Conservation (phyloP, 208 protist species). For the Trypanosoma platydactyli region DNA sequence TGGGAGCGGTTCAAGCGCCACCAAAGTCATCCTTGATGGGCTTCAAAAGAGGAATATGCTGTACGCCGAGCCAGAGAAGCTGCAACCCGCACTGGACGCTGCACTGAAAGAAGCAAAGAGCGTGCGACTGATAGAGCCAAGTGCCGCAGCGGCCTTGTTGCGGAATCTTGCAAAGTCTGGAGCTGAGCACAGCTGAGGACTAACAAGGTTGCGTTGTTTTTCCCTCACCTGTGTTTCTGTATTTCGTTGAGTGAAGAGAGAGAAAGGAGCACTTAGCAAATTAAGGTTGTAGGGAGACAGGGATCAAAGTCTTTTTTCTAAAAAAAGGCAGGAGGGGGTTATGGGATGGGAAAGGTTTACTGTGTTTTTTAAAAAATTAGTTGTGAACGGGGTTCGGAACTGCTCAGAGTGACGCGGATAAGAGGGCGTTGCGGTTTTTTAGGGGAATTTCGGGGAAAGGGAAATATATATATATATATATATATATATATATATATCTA, state of each 20-base stretch:
- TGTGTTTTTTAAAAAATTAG: conserved; percentile 18
- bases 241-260: too few relatives aligned
- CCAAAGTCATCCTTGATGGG: conserved; percentile 43
- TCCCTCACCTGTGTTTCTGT: too few relatives aligned
- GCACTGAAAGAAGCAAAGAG: conserved; percentile 51
- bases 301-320: background rate
- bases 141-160: conserved; percentile 34
- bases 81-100: conserved; percentile 26
- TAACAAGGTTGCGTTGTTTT: too few relatives aligned
- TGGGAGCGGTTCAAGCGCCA: conserved; percentile 44
- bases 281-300: background rate
- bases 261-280: background rate
- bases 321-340: too few relatives aligned
- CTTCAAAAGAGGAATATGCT: conserved; percentile 53
- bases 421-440: background rate
- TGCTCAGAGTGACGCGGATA: too few relatives aligned
- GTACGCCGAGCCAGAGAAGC: conserved; percentile 65
- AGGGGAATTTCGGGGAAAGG: too few relatives aligned
- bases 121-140: conserved; percentile 53
- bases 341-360: too few relatives aligned
- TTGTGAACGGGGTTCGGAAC: background rate
- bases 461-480: background rate
- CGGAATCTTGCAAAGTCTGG: conserved; percentile 40
- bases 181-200: background rate
- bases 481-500: background rate